These are phyloP conservation scores for Umbilicus rupestris DNA, from an alignment of 164 flowering plant species.

Conservation along the genomic window DNA sequence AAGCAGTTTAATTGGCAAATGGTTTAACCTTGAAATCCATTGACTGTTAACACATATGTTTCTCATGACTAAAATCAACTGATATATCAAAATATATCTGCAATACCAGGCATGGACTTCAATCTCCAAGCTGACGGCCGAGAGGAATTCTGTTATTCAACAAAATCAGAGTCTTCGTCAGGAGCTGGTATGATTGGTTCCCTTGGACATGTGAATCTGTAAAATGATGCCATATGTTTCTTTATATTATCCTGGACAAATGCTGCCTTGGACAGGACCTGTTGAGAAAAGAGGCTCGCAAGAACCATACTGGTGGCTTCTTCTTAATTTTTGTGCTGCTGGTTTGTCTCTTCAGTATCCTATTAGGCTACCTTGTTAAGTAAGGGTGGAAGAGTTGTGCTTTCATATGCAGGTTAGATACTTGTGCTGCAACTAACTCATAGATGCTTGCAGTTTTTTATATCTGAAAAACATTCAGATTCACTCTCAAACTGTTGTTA, in stretches of 20 bases:
- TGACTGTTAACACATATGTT: too few species aligned
- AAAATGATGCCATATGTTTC: not conserved
- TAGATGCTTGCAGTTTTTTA: not conserved
- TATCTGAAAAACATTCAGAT: not conserved
- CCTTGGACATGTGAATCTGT: not conserved
- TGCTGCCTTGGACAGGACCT: not conserved
- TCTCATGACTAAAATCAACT: not conserved
- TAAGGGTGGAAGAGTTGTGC: not conserved
- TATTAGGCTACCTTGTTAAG: conserved; percentile 7
- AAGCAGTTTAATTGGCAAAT: not conserved
- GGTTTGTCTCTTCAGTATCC: conserved; percentile 3
- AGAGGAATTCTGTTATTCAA: conserved; percentile 1
- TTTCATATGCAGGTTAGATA: not conserved
- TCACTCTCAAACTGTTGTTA: too few species aligned
- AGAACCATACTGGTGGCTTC: conserved; percentile 1
- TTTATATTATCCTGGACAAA: not conserved
- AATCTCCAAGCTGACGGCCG: not conserved
- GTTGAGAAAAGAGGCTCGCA: not conserved
- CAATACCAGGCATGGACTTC: conserved; percentile 5
- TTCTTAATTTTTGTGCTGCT: not conserved
- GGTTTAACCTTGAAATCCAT: too few species aligned
- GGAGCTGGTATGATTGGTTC: conserved; percentile 4
- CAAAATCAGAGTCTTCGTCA: conserved; percentile 3
- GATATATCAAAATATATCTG: not conserved
- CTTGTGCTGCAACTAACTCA: not conserved